phyloP scores from a whole-genome alignment of 164 flowering plant genomes.

The Chloranthus sessilifolius region DNA sequence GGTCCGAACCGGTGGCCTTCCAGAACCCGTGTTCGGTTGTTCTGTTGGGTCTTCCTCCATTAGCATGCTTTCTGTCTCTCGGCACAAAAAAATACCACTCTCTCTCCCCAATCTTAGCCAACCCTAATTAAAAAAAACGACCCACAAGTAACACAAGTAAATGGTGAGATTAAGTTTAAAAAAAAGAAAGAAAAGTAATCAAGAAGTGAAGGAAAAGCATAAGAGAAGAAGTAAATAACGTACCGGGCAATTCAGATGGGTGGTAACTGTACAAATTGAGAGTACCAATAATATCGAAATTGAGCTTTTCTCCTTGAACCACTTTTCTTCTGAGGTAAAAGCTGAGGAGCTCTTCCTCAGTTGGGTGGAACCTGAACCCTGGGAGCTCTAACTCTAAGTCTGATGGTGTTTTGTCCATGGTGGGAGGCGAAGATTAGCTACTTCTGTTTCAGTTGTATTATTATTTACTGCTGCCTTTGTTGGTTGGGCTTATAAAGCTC shows the following conservation, averaged over 20 bases:
- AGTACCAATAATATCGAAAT: conserved; percentile 51
- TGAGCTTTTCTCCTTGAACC: conserved; percentile 41
- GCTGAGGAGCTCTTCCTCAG: conserved; percentile 85
- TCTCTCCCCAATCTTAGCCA: conserved; percentile 83
- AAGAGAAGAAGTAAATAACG: not conserved
- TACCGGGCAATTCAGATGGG: conserved; percentile 89
- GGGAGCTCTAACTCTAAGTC: conserved; percentile 49
- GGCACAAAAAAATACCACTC: conserved; percentile 98
- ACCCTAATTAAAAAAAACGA: conserved; percentile 25
- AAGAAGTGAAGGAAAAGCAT: not conserved
- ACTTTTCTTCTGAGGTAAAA: conserved; percentile 68
- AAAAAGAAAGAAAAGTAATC: not conserved
- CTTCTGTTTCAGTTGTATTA: not conserved
- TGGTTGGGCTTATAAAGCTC: not conserved
- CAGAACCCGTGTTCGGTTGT: conserved; percentile 82
- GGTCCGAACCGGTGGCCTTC: conserved; percentile 97
- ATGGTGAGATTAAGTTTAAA: not conserved
- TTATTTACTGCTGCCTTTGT: not conserved
- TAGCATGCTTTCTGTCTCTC: conserved; percentile 65
- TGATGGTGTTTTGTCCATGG: conserved; percentile 10
- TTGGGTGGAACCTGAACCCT: conserved; percentile 89
- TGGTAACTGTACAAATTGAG: conserved; percentile 72
- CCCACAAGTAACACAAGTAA: too few relatives aligned
- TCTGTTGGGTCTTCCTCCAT: conserved; percentile 85
- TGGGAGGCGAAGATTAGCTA: not conserved